Evolutionary conservation across 129 eudicot species (phyloP).

Genomic region (Cynara cardunculus): DNA sequence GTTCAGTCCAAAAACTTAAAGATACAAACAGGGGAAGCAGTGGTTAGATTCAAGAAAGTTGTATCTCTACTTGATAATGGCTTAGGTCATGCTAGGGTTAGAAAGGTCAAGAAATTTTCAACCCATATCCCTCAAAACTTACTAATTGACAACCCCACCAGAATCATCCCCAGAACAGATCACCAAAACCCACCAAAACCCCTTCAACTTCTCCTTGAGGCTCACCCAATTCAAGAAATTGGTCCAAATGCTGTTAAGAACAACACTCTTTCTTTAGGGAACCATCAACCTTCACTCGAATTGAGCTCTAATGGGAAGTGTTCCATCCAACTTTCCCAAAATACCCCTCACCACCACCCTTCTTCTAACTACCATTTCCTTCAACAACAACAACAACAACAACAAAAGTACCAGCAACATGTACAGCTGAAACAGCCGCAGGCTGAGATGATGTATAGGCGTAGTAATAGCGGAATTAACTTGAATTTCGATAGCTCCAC

Average conservation of each 20-base stretch:
- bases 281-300: conserved; percentile 42
- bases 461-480: conserved; percentile 78
- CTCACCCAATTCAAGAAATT: conserved; percentile 45
- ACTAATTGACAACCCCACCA: conserved; percentile 48
- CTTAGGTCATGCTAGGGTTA: conserved; percentile 91
- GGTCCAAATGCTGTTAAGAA: conserved; percentile 56
- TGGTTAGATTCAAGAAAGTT: conserved; percentile 79
- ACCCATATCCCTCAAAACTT: conserved; percentile 53
- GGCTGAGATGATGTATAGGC: conserved; percentile 70
- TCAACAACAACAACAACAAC: conserved; percentile 49
- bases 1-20: conserved; percentile 53
- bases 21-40: conserved; percentile 83
- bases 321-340: conserved; percentile 44
- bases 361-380: conserved; percentile 39
- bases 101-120: conserved; percentile 47
- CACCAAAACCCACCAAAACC: conserved; percentile 50
- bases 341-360: conserved; percentile 22
- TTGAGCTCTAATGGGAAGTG: conserved; percentile 52
- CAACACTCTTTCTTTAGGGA: conserved; percentile 52
- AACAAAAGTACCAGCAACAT: conserved; percentile 29
- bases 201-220: conserved; percentile 48
- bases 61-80: conserved; percentile 65
- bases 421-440: conserved; percentile 66
- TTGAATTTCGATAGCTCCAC: conserved; percentile 85
- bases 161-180: conserved; percentile 24